Evolutionary conservation across 2,329 filamentous ascomycete genomes (phyloP).

Genomic region (Aspergillus bombycis): DNA sequence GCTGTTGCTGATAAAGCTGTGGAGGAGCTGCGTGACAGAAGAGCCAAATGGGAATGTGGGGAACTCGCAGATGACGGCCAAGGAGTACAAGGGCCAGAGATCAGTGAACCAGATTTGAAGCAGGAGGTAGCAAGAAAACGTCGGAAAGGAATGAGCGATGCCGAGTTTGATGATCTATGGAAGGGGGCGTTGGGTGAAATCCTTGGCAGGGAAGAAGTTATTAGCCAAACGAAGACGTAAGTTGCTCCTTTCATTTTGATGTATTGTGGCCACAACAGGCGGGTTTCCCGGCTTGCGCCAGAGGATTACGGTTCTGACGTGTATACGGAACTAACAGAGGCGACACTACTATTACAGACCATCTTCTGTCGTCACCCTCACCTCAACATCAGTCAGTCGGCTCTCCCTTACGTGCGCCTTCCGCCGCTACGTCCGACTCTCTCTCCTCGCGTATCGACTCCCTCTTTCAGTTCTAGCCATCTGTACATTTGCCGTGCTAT

Average conservation of each 20-base stretch:
- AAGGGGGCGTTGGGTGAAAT: conserved; percentile 55
- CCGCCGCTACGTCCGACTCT: conserved; percentile 51
- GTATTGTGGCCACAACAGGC: conserved; percentile 19
- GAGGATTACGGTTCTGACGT: conserved; percentile 53
- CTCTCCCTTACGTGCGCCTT: conserved; percentile 71
- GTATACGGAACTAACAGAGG: conserved; percentile 78
- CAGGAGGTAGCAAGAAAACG: conserved; percentile 73
- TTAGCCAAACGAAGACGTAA: conserved; percentile 62
- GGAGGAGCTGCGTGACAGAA: conserved; percentile 80
- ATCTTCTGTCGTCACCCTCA: conserved; percentile 68
- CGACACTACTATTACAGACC: conserved; percentile 72
- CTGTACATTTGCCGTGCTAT: conserved; percentile 57
- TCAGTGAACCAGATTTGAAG: conserved; percentile 72
- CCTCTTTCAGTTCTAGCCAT: conserved; percentile 52
- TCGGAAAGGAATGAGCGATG: conserved; percentile 79
- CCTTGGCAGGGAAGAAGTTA: conserved; percentile 61
- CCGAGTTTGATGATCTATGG: conserved; percentile 87
- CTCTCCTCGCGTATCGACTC: conserved; percentile 55
- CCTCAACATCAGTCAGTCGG: conserved; percentile 86
- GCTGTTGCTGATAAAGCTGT: conserved; percentile 85
- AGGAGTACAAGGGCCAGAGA: conserved; percentile 65
- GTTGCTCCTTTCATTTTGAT: conserved; percentile 33
- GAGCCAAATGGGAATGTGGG: conserved; percentile 89
- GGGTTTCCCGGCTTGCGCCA: conserved; percentile 13
- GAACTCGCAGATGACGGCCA: conserved; percentile 68